A percentile compares a stretch with the other conserved stretches of the same genome.
Conservation (phyloP, 306 rosid species). For the Adenanthera pavonina region DNA sequence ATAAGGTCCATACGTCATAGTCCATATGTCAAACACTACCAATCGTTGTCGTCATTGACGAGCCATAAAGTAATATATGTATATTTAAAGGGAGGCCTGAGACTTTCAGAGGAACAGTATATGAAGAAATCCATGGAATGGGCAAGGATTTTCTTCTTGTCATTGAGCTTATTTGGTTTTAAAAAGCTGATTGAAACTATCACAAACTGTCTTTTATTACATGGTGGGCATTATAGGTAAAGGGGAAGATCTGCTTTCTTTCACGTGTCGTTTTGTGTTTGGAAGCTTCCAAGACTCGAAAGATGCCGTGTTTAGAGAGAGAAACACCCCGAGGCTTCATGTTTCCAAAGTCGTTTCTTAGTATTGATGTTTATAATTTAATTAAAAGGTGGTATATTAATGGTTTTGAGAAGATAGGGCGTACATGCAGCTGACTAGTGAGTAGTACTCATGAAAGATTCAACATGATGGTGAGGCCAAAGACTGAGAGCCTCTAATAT, state of each 20-base stretch:
- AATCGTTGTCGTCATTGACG: slow-evolving; percentile 37
- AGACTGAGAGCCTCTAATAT: slow-evolving; percentile 37
- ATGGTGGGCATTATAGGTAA: slow-evolving; percentile 62
- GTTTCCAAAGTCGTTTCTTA: background rate
- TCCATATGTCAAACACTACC: slow-evolving; percentile 49
- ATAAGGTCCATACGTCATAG: slow-evolving; percentile 45
- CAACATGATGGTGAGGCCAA: slow-evolving; percentile 15
- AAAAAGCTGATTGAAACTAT: slow-evolving; percentile 58
- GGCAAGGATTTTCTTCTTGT: slow-evolving; percentile 58
- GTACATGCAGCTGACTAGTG: background rate
- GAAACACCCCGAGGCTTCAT: slow-evolving; percentile 19
- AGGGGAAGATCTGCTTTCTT: slow-evolving; percentile 53
- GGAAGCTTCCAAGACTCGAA: slow-evolving; percentile 74
- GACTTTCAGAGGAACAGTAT: slow-evolving; percentile 42
- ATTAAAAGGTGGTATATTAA: background rate
- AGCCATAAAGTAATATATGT: slow-evolving; percentile 37
- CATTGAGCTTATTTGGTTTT: slow-evolving; percentile 49
- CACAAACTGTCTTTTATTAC: slow-evolving; percentile 59
- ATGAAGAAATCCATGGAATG: slow-evolving; percentile 62
- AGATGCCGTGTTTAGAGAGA: slow-evolving; percentile 47
- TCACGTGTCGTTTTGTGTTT: slow-evolving; percentile 61
- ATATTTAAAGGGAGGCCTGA: slow-evolving; percentile 29
- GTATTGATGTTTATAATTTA: background rate
- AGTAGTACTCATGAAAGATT: slow-evolving; percentile 14
- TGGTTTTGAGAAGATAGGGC: slow-evolving; percentile 36